Evolutionary conservation across 257 asterid genomes (phyloP), one percentile per base, ranked within the genome.

Genomic region (Nicotiana tomentosiformis): DNA sequence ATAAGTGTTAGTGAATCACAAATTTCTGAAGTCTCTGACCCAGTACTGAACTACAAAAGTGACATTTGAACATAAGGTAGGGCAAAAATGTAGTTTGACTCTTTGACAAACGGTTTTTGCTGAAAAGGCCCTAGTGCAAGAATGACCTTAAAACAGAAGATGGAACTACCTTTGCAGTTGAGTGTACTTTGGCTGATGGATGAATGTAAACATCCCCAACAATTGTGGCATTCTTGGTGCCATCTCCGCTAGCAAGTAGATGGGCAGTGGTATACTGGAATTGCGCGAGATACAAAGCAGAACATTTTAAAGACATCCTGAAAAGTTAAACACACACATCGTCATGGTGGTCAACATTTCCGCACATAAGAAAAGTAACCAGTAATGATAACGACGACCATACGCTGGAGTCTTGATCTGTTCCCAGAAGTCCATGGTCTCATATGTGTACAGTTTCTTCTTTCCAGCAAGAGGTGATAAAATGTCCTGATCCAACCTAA

Each of bases 321-420:
- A 39, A 23, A 80, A 81, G 82, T 88, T 49, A 66, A 78, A 77
- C 10, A 46, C 2, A 78, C 70, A 78, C 77, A 67, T 82, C 53
- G 79, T 84, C 65, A 29, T 46, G 81, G 62, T 26, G 74, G 83
- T 68, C 64, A 55, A 72, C 77, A 35, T 29, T 83, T 77, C 30
- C 17, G 26, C 37, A 66, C 53, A 53, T 51, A 32, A 81, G 57
- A 83, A 77, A 17, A 83, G 82, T 64, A 60, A 70, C 61, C n/a
- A 60, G 33, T 26, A 65, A 9, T 51, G 83, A 70, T 20, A 39
- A 80, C 62, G 39, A 49, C 18, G 20, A 74, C 53, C 66, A 57
- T 87, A 94, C 98, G 94, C 97, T 66, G 97, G 97, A 29, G 93
- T 92, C 85, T 93, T 94, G 89, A 94, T 94, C 84, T 94, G 98